These are phyloP conservation scores for Mrakia blollopis DNA, from an alignment of 768 basidiomycete genomes.

Conservation along the genomic window DNA sequence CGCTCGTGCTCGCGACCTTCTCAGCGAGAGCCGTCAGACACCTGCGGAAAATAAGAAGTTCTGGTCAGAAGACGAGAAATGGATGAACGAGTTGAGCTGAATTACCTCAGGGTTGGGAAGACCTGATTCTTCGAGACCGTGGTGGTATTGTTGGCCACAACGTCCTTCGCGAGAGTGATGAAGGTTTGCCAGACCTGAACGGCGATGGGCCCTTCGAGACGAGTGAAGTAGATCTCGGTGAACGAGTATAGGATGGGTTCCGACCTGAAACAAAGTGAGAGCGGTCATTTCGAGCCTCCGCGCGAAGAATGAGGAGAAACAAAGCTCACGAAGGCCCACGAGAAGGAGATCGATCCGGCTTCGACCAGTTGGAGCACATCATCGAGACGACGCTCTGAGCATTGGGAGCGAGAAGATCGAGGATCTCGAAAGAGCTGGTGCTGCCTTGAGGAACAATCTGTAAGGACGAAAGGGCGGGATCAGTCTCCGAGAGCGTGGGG, in stretches of 20 bases:
- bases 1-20: slow-evolving; percentile 80
- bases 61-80: not conserved
- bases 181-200: slow-evolving; percentile 86
- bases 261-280: slow-evolving; percentile 49
- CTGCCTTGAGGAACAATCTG: slow-evolving; percentile 37
- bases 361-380: slow-evolving; percentile 58
- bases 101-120: slow-evolving; percentile 68
- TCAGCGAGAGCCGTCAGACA: slow-evolving; percentile 74
- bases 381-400: slow-evolving; percentile 83
- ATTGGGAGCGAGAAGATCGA: slow-evolving; percentile 75
- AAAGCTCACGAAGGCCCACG: not conserved
- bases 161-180: slow-evolving; percentile 70
- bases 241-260: slow-evolving; percentile 74
- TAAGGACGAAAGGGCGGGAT: not conserved
- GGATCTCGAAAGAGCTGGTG: slow-evolving; percentile 64
- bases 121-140: slow-evolving; percentile 65
- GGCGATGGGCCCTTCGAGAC: slow-evolving; percentile 83
- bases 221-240: slow-evolving; percentile 74
- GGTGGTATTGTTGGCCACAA: slow-evolving; percentile 52
- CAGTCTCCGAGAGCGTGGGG: not conserved
- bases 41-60: slow-evolving; percentile 45
- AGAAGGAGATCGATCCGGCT: not conserved
- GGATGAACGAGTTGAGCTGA: not conserved
- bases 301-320: not conserved
- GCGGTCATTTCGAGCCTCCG: too few species aligned